These are phyloP conservation scores for Kitagawia praeruptora DNA, from an alignment of 129 eudicot genomes.

Conservation along the genomic window DNA sequence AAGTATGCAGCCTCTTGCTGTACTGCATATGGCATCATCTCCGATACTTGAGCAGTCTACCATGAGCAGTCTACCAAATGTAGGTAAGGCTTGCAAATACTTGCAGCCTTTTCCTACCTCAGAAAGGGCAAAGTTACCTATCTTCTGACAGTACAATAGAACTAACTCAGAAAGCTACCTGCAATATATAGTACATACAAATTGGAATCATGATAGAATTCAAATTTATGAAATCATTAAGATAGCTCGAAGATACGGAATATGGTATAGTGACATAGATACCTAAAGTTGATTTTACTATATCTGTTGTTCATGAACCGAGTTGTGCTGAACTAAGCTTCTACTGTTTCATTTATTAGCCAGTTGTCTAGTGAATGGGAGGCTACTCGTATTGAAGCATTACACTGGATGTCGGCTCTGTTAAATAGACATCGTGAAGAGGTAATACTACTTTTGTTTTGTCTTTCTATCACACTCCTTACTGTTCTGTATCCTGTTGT, in stretches of 20 bases:
- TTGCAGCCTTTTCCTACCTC: constrained; percentile 92
- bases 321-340: background rate
- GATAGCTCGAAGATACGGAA: background rate
- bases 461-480: background rate
- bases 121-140: constrained; percentile 55
- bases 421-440: constrained; percentile 36
- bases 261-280: background rate
- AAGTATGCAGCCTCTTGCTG: constrained; percentile 68
- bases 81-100: constrained; percentile 71
- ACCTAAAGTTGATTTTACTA: constrained; percentile 5
- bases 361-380: constrained; percentile 60
- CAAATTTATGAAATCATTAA: background rate
- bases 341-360: constrained; percentile 21
- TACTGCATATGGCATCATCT: constrained; percentile 74
- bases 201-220: background rate
- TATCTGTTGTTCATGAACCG: background rate
- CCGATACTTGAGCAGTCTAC: constrained; percentile 72
- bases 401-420: constrained; percentile 57
- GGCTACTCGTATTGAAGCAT: constrained; percentile 62
- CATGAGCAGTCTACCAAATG: constrained; percentile 92
- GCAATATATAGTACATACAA: constrained; percentile 25
- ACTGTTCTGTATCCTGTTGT: background rate
- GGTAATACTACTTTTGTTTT: constrained; percentile 19
- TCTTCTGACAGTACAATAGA: constrained; percentile 74
- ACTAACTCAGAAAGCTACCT: constrained; percentile 81